phyloP scores from a whole-genome alignment of 2,329 filamentous ascomycete species.

The Pseudogymnoascus sp. region DNA sequence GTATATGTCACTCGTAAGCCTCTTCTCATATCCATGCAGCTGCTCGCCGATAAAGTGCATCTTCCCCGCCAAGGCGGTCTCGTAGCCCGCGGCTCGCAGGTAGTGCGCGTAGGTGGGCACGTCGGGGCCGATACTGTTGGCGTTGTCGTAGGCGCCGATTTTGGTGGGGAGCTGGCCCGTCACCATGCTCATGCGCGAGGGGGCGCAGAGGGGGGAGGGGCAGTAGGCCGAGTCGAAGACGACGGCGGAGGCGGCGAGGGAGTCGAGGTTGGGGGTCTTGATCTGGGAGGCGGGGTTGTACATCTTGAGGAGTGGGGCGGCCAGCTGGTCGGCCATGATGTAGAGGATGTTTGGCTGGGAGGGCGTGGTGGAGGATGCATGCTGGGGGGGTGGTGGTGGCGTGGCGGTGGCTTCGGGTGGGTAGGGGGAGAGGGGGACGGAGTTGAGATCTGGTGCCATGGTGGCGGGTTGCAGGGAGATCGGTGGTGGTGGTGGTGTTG shows the following conservation, averaged over 20 bases:
- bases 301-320: constrained; percentile 83
- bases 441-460: constrained; percentile 70
- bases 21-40: constrained; percentile 85
- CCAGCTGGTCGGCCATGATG: constrained; percentile 95
- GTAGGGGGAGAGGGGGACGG: constrained; percentile 49
- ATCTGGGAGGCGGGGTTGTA: constrained; percentile 84
- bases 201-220: constrained; percentile 85
- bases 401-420: constrained; percentile 16
- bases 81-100: constrained; percentile 73
- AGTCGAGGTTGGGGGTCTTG: constrained; percentile 84
- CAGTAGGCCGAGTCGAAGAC: constrained; percentile 94
- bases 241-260: constrained; percentile 70
- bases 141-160: constrained; percentile 89
- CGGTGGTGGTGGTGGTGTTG: background rate
- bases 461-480: constrained; percentile 10
- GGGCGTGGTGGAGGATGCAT: constrained; percentile 20
- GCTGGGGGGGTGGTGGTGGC: constrained; percentile 13
- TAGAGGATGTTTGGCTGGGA: constrained; percentile 69
- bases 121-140: constrained; percentile 72
- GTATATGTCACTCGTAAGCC: constrained; percentile 92
- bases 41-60: constrained; percentile 98
- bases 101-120: constrained; percentile 91
- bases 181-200: constrained; percentile 90
- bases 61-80: constrained; percentile 86
- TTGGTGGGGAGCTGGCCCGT: constrained; percentile 84